phyloP scores from a whole-genome alignment of 176 grass and related monocot genomes.

The Lolium rigidum region DNA sequence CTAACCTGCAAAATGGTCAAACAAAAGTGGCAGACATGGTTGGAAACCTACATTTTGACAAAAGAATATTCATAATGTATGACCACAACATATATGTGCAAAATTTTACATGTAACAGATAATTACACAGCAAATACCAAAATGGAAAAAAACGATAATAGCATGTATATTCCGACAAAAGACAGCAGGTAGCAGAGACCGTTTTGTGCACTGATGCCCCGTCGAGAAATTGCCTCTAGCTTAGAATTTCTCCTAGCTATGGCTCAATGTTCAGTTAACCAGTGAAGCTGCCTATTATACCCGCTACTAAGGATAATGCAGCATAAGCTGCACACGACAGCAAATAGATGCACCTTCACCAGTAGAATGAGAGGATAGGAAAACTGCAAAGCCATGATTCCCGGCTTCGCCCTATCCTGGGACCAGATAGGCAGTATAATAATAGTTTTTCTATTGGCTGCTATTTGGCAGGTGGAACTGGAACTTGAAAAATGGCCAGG shows the following conservation, averaged over 20 bases:
- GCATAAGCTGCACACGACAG: neutral
- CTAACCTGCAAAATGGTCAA: slow-evolving; percentile 62
- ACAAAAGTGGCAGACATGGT: neutral
- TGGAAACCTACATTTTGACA: neutral
- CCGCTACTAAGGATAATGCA: neutral
- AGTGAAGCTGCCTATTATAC: neutral
- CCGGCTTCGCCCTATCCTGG: neutral
- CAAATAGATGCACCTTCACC: neutral
- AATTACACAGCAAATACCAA: neutral
- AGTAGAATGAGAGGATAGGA: neutral
- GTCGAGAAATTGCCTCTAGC: neutral
- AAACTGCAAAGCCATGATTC: neutral
- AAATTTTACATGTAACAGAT: neutral
- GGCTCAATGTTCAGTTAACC: slow-evolving; percentile 1
- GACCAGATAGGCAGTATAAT: neutral
- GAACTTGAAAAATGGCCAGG: neutral
- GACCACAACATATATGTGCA: neutral
- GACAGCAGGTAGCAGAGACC: neutral
- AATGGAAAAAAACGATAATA: neutral
- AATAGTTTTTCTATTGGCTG: neutral
- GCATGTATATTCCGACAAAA: neutral
- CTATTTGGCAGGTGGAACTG: slow-evolving; percentile 13
- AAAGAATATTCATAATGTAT: neutral
- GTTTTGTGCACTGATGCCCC: neutral
- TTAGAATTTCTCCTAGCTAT: slow-evolving; percentile 34